Base-by-base conservation (phyloP, 257 asterid genomes). In the Fraxinus quadrangulata region DNA sequence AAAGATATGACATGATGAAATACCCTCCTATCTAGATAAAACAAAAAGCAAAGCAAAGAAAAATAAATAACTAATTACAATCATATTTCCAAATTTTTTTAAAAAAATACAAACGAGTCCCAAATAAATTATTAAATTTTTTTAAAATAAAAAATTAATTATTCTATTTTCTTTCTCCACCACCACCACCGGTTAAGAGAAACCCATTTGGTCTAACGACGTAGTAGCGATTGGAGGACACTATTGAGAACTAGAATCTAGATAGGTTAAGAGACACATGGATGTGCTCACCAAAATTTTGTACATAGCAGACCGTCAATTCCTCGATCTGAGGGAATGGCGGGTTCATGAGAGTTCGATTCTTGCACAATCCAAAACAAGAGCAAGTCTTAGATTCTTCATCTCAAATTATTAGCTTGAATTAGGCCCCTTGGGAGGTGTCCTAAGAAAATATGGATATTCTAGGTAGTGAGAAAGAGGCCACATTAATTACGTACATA, bases 241-340 rank as follows among this genome's bases (percentile, higher is more conserved):
- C 30, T 0, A 37, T 83, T 77, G 40, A 90, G 86, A 76, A 80
- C 83, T 0, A 94, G 94, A 21, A 92, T 84, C 56, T 88, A 72
- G 81, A 82, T 0, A 79, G 78, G 23, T 90, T 19, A 5, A 6
- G 2, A 4, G 71, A 75, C 45, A 73, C 72, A 0, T 5, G 0
- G 0, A 31, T 0, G 30, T 10, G 1, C 5, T 83, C 68, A 1
- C 83, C 88, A 5, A 13, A 0, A 42, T 13, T 0, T 1, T 74
- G 31, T 23, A 24, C 7, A 16, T 81, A 87, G 11, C 3, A 37
- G 28, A 89, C 77, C 1, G 73, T 75, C 56, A 89, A 71, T 72
- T 83, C 82, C 75, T 89, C 89, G 86, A 86, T 82, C 71, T 89
- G 96, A 68, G 97, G 97, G 77, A 92, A 85, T 17, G 92, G 94